A percentile compares a stretch with the other conserved stretches of the same genome.
Evolutionary conservation across 2,329 filamentous ascomycete species (phyloP).

Genomic region (Scedosporium boydii): DNA sequence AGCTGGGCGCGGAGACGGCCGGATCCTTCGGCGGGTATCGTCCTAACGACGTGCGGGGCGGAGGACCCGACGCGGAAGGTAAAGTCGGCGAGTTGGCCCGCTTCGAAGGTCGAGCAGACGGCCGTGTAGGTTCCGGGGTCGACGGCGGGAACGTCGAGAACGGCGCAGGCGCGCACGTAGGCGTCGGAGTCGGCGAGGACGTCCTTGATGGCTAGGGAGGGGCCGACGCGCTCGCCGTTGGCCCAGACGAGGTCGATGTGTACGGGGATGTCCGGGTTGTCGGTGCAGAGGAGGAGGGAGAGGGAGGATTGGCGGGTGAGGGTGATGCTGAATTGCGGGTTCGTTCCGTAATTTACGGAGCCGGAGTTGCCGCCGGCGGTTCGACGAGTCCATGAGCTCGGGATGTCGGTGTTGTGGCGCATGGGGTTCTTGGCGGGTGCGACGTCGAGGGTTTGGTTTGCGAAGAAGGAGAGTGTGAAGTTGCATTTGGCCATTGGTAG

Average conservation of each 20-base stretch:
- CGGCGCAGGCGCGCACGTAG: constrained; percentile 70
- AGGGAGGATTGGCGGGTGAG: constrained; percentile 50
- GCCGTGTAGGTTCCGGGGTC: constrained; percentile 73
- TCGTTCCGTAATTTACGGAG: constrained; percentile 66
- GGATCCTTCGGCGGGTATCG: constrained; percentile 63
- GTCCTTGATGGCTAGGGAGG: constrained; percentile 62
- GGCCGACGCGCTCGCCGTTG: constrained; percentile 55
- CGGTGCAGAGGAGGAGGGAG: constrained; percentile 64
- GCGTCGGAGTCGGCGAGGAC: constrained; percentile 79
- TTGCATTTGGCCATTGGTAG: constrained; percentile 64
- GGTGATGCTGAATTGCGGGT: constrained; percentile 73
- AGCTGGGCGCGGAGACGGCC: constrained; percentile 60
- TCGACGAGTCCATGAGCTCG: constrained; percentile 64
- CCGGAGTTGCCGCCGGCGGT: constrained; percentile 80
- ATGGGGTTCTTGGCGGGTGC: constrained; percentile 52
- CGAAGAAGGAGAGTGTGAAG: constrained; percentile 84
- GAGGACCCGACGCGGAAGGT: constrained; percentile 64
- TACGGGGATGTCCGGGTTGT: constrained; percentile 57
- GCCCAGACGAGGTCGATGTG: constrained; percentile 82
- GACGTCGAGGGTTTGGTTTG: constrained; percentile 51
- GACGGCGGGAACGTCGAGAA: constrained; percentile 52
- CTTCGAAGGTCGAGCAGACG: constrained; percentile 84
- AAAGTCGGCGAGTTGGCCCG: constrained; percentile 66
- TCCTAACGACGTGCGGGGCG: constrained; percentile 41
- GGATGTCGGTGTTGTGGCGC: constrained; percentile 44